Evolutionary conservation across 305 asterid species (phyloP).

Genomic region (Solanum hybrid): DNA sequence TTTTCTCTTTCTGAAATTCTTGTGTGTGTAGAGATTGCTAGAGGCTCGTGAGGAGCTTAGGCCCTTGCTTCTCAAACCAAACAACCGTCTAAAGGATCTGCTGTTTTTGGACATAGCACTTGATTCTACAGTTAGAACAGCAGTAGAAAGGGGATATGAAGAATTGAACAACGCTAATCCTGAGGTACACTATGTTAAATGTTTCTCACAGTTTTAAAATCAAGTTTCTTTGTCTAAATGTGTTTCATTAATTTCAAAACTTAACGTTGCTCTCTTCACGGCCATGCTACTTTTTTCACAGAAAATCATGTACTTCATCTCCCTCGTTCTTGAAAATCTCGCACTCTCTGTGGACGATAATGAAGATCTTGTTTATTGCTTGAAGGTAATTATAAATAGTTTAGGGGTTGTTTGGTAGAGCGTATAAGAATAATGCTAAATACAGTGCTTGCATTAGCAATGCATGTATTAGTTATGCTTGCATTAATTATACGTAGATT

Average conservation of each 20-base stretch:
- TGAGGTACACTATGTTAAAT: constrained; percentile 43
- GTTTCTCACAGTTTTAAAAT: neutral
- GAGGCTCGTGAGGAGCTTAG: constrained; percentile 98
- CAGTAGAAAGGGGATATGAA: constrained; percentile 95
- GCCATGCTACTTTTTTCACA: constrained; percentile 30
- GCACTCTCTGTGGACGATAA: constrained; percentile 76
- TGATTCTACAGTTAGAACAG: constrained; percentile 95
- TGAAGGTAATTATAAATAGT: constrained; percentile 52
- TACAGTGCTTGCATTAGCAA: neutral
- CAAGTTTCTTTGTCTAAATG: neutral
- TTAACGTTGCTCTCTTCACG: constrained; percentile 5
- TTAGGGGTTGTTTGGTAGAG: neutral
- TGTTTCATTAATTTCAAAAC: neutral
- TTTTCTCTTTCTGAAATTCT: constrained; percentile 10
- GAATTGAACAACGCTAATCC: constrained; percentile 70
- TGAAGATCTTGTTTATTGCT: constrained; percentile 89
- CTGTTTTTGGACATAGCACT: constrained; percentile 90
- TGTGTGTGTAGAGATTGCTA: constrained; percentile 60
- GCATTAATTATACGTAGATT: neutral
- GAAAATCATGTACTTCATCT: constrained; percentile 91
- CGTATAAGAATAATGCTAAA: neutral
- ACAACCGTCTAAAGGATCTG: constrained; percentile 88
- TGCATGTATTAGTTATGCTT: neutral
- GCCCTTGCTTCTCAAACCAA: constrained; percentile 69
- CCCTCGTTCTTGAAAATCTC: constrained; percentile 87